Percentiles rank a stretch among this genome's conserved stretches.
phyloP scores from a whole-genome alignment of 805 yeast genomes.

The Lachancea sp. region DNA sequence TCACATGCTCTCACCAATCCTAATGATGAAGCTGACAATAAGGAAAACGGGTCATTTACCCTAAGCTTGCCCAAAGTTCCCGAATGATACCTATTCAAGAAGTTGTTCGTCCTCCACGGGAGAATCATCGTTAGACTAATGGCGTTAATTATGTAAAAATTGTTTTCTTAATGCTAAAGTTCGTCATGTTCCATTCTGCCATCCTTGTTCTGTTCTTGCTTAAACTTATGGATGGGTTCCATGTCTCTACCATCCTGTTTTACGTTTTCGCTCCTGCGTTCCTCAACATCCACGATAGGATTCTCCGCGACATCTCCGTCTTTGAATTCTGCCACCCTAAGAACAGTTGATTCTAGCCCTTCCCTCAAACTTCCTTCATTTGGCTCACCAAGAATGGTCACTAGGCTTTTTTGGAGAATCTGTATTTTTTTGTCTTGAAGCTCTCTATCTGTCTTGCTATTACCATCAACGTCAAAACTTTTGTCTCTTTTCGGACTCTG shows the following conservation, averaged over 20 bases:
- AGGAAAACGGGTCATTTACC: conserved; percentile 14
- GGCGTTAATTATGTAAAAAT: background rate
- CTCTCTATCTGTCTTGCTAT: background rate
- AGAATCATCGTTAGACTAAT: background rate
- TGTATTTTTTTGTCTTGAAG: background rate
- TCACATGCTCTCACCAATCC: background rate
- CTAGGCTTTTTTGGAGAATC: background rate
- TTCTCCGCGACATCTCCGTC: no score
- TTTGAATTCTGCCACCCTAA: no score
- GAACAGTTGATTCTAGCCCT: no score
- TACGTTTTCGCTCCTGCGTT: no score
- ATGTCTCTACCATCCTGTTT: background rate
- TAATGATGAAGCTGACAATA: background rate
- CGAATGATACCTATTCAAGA: background rate
- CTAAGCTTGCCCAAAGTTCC: conserved; percentile 19
- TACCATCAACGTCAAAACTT: conserved; percentile 1
- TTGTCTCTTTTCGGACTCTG: background rate
- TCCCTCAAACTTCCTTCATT: no score
- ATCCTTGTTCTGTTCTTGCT: background rate
- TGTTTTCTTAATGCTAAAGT: background rate
- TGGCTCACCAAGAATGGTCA: background rate
- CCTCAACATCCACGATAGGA: no score
- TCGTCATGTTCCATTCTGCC: background rate
- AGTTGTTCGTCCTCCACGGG: background rate
- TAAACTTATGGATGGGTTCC: background rate